A percentile compares a stretch with the other conserved stretches of the same genome.
Evolutionary conservation across 768 basidiomycete genomes (phyloP).

Genomic region (Cyclocybe cylindracea): DNA sequence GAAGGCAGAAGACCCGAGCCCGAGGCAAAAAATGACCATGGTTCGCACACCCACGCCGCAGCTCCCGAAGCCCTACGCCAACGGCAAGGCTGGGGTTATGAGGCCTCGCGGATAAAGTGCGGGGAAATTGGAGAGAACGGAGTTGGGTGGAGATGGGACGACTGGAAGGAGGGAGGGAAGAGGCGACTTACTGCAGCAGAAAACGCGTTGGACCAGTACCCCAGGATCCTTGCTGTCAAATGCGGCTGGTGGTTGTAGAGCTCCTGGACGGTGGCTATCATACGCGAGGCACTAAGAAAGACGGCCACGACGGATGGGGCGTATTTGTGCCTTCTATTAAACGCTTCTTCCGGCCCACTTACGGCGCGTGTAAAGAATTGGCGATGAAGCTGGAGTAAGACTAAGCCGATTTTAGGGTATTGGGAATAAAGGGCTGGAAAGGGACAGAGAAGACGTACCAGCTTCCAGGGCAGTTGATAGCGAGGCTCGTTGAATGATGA

Average conservation of each 20-base stretch:
- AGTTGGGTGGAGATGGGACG: neutral
- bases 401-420: slow-evolving; percentile 29
- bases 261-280: slow-evolving; percentile 61
- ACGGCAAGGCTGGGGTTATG: slow-evolving; percentile 1
- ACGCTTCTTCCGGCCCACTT: slow-evolving; percentile 55
- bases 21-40: neutral
- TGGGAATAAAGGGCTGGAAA: neutral
- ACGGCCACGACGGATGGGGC: slow-evolving; percentile 73
- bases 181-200: slow-evolving; percentile 46
- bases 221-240: slow-evolving; percentile 52
- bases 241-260: slow-evolving; percentile 60
- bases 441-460: slow-evolving; percentile 37
- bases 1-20: too few relatives aligned
- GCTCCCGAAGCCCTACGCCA: slow-evolving; percentile 1
- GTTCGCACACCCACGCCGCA: slow-evolving; percentile 18
- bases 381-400: slow-evolving; percentile 66
- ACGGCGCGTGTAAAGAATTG: slow-evolving; percentile 69
- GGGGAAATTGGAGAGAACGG: neutral
- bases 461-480: slow-evolving; percentile 62
- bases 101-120: slow-evolving; percentile 5
- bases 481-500: slow-evolving; percentile 62
- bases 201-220: slow-evolving; percentile 57
- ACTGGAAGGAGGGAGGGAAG: neutral
- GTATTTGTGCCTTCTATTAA: slow-evolving; percentile 63
- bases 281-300: slow-evolving; percentile 61